phyloP scores from a whole-genome alignment of 177 flowering plant species.

The Vitis hybrid region DNA sequence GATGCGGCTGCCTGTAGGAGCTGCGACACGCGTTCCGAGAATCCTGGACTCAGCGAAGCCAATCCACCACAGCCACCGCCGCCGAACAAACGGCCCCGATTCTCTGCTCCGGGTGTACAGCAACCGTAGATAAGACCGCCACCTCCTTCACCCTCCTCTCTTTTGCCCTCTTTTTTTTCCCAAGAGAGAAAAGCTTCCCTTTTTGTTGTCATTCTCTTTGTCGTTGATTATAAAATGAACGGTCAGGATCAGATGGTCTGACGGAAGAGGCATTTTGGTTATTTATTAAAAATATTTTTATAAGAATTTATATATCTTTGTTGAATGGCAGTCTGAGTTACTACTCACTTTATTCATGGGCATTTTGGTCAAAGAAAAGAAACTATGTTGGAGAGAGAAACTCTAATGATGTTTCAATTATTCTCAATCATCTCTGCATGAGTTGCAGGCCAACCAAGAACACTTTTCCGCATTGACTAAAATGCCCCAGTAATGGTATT shows the following conservation, averaged over 20 bases:
- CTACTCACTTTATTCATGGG: not conserved
- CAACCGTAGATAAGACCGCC: conserved; percentile 18
- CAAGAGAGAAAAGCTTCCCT: not conserved
- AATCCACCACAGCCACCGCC: conserved; percentile 24
- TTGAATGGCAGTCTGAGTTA: not conserved
- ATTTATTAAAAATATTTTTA: not conserved
- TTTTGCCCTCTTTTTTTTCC: not conserved
- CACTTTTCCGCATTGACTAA: not conserved
- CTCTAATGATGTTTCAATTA: conserved; percentile 17
- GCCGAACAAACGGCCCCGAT: conserved; percentile 34
- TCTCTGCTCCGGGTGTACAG: conserved; percentile 39
- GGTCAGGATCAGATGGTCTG: conserved; percentile 7
- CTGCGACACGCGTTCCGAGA: conserved; percentile 44
- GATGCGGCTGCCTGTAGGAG: conserved; percentile 65
- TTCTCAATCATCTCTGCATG: conserved; percentile 15
- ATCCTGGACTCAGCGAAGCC: conserved; percentile 18
- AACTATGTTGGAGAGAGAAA: no score
- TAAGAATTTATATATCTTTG: not conserved
- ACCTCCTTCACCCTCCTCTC: not conserved
- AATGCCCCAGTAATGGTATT: not conserved
- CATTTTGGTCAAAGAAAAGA: conserved; percentile 1
- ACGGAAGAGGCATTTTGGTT: not conserved
- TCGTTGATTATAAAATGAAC: conserved; percentile 14
- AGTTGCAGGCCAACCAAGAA: not conserved
- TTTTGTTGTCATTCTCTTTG: not conserved